phyloP scores from a whole-genome alignment of 768 basidiomycete species.

The Tulasnella sp. region DNA sequence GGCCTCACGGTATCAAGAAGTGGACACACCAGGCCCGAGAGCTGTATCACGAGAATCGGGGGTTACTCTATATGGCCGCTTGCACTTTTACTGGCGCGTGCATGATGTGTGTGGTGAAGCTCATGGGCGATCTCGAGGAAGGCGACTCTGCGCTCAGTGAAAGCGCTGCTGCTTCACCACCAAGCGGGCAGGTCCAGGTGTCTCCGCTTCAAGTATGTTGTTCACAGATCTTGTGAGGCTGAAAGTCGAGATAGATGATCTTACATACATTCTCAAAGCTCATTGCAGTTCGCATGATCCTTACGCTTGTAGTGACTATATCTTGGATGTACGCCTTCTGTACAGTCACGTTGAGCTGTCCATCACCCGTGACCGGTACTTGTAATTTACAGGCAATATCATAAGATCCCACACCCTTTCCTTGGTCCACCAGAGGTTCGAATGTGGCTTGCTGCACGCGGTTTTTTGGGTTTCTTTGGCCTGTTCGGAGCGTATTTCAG shows the following conservation, averaged over 20 bases:
- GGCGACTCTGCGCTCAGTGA: not conserved
- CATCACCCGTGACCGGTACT: no score
- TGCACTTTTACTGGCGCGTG: not conserved
- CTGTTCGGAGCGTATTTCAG: conserved; percentile 11
- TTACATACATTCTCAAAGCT: no score
- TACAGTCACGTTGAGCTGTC: no score
- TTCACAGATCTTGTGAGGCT: no score
- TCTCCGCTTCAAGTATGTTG: no score
- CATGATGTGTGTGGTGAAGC: conserved; percentile 10
- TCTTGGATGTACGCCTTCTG: conserved; percentile 4
- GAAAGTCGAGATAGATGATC: no score
- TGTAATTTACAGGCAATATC: conserved; percentile 10
- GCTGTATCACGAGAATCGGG: conserved; percentile 3
- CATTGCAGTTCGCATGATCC: conserved; percentile 1
- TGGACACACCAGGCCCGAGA: not conserved
- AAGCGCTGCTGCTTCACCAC: not conserved
- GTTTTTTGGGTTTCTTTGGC: conserved; percentile 6
- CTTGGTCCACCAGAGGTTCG: conserved; percentile 2
- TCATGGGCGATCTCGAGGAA: conserved; percentile 1
- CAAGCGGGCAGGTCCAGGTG: no score
- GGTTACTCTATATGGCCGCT: conserved; percentile 5
- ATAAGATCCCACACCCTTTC: conserved; percentile 4
- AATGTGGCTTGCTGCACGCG: conserved; percentile 3
- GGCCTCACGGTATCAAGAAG: no score
- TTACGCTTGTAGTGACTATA: not conserved